Conservation (phyloP, 2,329 filamentous ascomycete species). For the Cercospora beticola region DNA sequence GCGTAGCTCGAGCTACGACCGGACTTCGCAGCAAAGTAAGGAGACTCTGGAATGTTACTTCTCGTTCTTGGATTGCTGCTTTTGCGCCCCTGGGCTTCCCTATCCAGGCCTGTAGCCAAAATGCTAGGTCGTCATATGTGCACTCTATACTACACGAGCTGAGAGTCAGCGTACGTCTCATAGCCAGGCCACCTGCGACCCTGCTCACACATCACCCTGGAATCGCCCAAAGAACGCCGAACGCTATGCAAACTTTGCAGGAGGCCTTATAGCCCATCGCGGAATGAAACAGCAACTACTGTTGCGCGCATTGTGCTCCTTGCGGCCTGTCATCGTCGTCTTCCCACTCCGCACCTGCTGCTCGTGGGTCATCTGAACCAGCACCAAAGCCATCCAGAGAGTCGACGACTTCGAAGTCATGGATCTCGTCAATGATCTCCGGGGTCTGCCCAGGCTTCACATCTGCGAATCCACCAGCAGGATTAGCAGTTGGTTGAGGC, state of each 20-base stretch:
- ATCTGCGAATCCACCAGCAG: conserved; percentile 13
- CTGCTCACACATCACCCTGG: not conserved
- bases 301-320: conserved; percentile 69
- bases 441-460: conserved; percentile 55
- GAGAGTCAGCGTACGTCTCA: not conserved
- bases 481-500: conserved; percentile 52
- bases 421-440: conserved; percentile 79
- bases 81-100: not conserved
- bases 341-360: conserved; percentile 67
- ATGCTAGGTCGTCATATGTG: not conserved
- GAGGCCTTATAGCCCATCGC: not conserved
- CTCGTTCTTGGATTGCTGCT: not conserved
- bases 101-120: not conserved
- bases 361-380: conserved; percentile 66
- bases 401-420: conserved; percentile 74
- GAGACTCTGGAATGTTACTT: not conserved
- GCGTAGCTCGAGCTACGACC: not conserved
- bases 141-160: not conserved
- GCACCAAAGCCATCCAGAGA: conserved; percentile 83
- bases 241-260: conserved; percentile 2
- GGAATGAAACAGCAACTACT: conserved; percentile 48
- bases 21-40: not conserved
- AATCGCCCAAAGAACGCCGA: conserved; percentile 1
- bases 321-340: conserved; percentile 62
- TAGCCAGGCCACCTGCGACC: not conserved